Base-by-base conservation (phyloP, 352 stramenopile genomes). In the Pythium diclinum region DNA sequence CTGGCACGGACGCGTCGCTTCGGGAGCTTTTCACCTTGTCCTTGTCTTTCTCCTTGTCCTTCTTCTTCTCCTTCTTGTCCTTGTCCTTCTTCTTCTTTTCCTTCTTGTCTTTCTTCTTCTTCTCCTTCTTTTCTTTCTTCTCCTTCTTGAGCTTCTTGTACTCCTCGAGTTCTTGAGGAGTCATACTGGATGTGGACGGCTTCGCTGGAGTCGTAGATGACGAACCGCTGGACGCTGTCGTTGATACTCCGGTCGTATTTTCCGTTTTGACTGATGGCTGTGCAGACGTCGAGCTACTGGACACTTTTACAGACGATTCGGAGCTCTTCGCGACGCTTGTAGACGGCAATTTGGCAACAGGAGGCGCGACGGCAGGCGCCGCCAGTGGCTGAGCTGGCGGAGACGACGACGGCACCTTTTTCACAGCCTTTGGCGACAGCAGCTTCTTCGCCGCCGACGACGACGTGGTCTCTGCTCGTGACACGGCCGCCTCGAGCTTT, bases 101-200 rank as follows among this genome's bases (percentile, higher is more conserved):
- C 48, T 83, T 79, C 34, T 82, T 74, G 19, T 92, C 85, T 46
- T 91, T 81, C 32, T 91, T 79, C 34, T 93, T 81, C 46, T 86
- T 79, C 57, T 85, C 78, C 38, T 92, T 86, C 48, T 86, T 85
- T 28, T 88, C 80, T 51, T 85, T 79, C 11, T 78, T 77, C 17
- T 87, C 80, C 42, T 64, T 70, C 34, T 64, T 69, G 13, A 53
- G 46, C 42, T 53, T 68, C 47, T 63, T 62, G 47, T 63, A 63
- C n/a, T 63, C 62, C 34, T 63, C 62, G 2, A 68, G 55, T 36
- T 68, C 62, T 30, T 62, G 40, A 11, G 54, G 23, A n/a, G 62
- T 68, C 62, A 68, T 69, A 32, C 59, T 32, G 0, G 56, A 17
- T 2, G 55, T 61, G 1, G 60, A 56, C 2, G 52, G n/a, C 21